Percentiles rank a stretch among this genome's conserved stretches.
Conservation (phyloP, 768 basidiomycete genomes). For the Favolaschia claudopus region DNA sequence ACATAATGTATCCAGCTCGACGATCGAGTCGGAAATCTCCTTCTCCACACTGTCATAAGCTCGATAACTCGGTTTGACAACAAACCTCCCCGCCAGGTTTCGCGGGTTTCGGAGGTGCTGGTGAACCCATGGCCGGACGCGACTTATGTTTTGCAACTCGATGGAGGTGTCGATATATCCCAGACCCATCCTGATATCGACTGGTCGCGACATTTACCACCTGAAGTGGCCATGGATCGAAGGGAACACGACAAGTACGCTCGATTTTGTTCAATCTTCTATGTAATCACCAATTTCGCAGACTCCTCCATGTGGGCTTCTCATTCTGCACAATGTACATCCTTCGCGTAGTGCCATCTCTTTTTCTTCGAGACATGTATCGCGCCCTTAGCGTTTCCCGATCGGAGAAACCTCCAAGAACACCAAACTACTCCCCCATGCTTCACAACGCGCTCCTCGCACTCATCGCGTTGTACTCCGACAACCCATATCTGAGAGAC, state of each 20-base stretch:
- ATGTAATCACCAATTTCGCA: constrained; percentile 22
- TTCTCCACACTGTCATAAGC: constrained; percentile 8
- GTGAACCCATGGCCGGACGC: constrained; percentile 6
- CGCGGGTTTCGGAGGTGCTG: not conserved
- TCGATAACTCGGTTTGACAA: too few relatives aligned
- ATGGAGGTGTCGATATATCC: constrained; percentile 2
- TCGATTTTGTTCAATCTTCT: too few relatives aligned
- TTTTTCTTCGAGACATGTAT: constrained; percentile 52
- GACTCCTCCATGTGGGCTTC: constrained; percentile 46
- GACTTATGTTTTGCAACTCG: constrained; percentile 4
- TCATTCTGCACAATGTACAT: constrained; percentile 48
- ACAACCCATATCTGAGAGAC: constrained; percentile 25
- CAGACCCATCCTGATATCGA: constrained; percentile 4
- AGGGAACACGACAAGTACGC: constrained; percentile 25
- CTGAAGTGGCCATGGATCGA: not conserved
- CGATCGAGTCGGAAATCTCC: constrained; percentile 6
- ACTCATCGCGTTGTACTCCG: constrained; percentile 25
- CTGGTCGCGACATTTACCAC: constrained; percentile 16
- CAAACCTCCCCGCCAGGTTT: not conserved
- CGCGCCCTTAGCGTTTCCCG: constrained; percentile 39
- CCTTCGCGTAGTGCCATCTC: constrained; percentile 47
- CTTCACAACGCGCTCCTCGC: constrained; percentile 57
- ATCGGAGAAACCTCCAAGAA: constrained; percentile 32
- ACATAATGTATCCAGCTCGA: constrained; percentile 16
- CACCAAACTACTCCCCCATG: constrained; percentile 58